Evolutionary conservation across 108 stramenopile species (phyloP), one percentile per base, ranked within the genome.

Genomic region (Cyclotella atomus): DNA sequence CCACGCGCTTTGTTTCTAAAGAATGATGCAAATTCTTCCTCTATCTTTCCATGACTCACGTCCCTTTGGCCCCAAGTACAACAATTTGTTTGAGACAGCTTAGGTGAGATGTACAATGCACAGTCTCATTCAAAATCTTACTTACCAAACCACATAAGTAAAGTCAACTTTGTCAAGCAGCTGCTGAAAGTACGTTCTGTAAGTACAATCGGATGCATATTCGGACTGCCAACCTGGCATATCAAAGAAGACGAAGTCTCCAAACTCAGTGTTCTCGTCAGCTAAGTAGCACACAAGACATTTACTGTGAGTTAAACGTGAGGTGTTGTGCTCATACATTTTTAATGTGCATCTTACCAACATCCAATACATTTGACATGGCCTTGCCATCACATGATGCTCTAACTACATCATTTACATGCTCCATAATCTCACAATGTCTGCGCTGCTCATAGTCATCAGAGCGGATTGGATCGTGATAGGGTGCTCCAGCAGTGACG

Each of bases 161-260:
- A 74, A 81, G 23, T 81, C 79, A 9, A 81, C 73, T 50, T 81
- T 81, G 30, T 81, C 79, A 21, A 81, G 69, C 20, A 81, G 43
- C 33, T 81, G 79, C 9, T 70, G 63, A 59, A 73, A 81, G 47
- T 59, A 81, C 20, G 73, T 75, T 35, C 60, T 43, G 59, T 81
- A 81, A 46, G 57, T 41, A 59, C 79, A 81, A 21, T 81, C 79
- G 2, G 62, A 52, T 34, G 54, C 47, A 53, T 81, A 81, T 35
- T 76, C 75, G 8, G 56, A 32, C 55, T 76, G 75, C 65, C 55
- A 76, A 2, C 76, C 76, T 1, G 68, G 67, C 66, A 69, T 81
- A 47, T 81, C 79, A 53, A 75, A 81, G 68, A 81, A 81, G 23
- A 81, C 79, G 45, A 81, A 81, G 69, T 81, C 79, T 27, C 66